Conservation (phyloP, 1,284 basidiomycete species). For the Leccinum proximum region DNA sequence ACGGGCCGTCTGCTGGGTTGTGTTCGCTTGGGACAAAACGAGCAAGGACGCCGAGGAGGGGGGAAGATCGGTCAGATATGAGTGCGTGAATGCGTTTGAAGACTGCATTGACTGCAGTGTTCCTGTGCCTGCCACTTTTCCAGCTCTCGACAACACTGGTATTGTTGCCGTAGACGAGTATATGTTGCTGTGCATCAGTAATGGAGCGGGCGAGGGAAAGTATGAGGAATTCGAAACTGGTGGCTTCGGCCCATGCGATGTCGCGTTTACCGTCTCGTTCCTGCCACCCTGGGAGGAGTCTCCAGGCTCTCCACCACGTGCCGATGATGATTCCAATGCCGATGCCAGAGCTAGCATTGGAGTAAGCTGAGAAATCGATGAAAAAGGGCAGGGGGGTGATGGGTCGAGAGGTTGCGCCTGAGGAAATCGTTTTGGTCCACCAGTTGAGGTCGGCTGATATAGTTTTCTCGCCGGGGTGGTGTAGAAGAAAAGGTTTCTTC, state of each 20-base stretch:
- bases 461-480: background rate
- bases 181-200: background rate
- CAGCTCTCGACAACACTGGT: background rate
- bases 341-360: background rate
- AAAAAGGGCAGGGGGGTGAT: background rate
- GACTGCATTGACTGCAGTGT: background rate
- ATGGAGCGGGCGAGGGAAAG: background rate
- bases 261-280: background rate
- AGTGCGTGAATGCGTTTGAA: background rate
- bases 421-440: background rate
- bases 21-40: background rate
- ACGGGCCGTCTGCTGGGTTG: background rate
- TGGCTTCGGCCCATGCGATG: background rate
- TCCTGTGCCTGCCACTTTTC: background rate
- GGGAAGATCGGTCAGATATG: background rate
- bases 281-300: background rate
- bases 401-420: background rate
- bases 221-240: background rate
- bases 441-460: background rate
- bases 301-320: background rate
- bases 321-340: background rate
- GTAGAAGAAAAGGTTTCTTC: background rate
- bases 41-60: background rate
- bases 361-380: background rate
- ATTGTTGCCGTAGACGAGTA: background rate